Percentiles rank a stretch among this genome's conserved stretches.
phyloP scores from a whole-genome alignment of 2,329 filamentous ascomycete genomes.

The Calonectria montana region DNA sequence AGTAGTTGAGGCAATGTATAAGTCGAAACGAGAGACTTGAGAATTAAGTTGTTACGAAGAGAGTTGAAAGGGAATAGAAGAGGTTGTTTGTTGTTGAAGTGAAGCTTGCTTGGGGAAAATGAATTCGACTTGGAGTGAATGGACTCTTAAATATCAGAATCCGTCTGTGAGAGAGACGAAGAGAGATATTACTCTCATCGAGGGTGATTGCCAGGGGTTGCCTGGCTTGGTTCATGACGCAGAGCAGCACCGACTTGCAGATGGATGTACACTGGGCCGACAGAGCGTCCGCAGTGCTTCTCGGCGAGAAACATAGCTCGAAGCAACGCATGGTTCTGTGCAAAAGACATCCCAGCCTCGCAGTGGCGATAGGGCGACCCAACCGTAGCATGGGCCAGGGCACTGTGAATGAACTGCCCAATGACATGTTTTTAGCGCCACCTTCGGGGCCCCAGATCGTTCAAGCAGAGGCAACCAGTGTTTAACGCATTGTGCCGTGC shows the following conservation, averaged over 20 bases:
- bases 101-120: background rate
- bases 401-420: slow-evolving; percentile 1
- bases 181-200: background rate
- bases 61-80: slow-evolving; percentile 5
- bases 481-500: slow-evolving; percentile 5
- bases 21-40: slow-evolving; percentile 11
- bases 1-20: background rate
- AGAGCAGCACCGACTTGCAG: background rate
- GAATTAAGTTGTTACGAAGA: background rate
- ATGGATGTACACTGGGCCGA: background rate
- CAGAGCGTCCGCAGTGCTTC: background rate
- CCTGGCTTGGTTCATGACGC: background rate
- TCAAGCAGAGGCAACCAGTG: slow-evolving; percentile 13
- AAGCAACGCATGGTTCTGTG: slow-evolving; percentile 1
- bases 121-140: background rate
- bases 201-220: background rate
- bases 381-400: background rate
- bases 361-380: background rate
- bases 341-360: background rate
- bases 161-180: background rate
- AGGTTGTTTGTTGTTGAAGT: slow-evolving; percentile 11
- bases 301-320: background rate
- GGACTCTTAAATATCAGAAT: slow-evolving; percentile 4
- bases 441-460: background rate
- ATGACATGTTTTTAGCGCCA: slow-evolving; percentile 7